Percentiles rank a stretch among this genome's conserved stretches.
Conservation (phyloP, 225 moss, liverwort and hornwort genomes). For the Sphagnum contortum region DNA sequence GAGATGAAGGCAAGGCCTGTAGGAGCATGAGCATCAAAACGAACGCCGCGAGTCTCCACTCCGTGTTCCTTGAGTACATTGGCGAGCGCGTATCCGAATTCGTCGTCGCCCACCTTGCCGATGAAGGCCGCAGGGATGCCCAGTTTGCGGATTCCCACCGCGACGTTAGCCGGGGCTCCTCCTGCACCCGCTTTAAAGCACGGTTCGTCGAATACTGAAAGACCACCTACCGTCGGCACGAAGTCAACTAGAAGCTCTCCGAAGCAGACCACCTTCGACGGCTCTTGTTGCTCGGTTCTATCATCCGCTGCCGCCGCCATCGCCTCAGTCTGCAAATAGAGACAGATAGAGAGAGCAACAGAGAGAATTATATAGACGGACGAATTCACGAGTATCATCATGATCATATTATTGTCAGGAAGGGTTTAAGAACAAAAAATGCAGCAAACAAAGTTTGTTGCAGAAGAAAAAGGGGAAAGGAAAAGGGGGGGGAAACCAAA, state of each 20-base stretch:
- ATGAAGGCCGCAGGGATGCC: constrained; percentile 24
- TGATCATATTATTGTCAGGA: too few relatives aligned
- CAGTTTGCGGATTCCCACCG: constrained; percentile 22
- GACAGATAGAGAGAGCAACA: too few relatives aligned
- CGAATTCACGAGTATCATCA: too few relatives aligned
- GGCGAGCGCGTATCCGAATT: constrained; percentile 35
- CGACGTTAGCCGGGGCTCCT: constrained; percentile 39
- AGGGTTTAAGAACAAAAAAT: too few relatives aligned
- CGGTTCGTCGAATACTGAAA: constrained; percentile 1
- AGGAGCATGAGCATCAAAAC: constrained; percentile 21
- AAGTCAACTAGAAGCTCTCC: constrained; percentile 37
- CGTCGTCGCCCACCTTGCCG: constrained; percentile 42
- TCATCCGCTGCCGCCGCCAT: too few relatives aligned
- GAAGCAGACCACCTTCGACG: constrained; percentile 11
- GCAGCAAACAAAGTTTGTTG: too few relatives aligned
- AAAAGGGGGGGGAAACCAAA: too few relatives aligned
- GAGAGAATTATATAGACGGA: too few relatives aligned
- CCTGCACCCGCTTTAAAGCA: constrained; percentile 38
- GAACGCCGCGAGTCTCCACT: constrained; percentile 20
- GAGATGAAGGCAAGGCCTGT: constrained; percentile 40
- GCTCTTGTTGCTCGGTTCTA: too few relatives aligned
- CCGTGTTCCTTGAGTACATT: constrained; percentile 9
- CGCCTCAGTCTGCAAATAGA: too few relatives aligned
- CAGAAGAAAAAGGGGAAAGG: too few relatives aligned
- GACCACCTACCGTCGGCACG: constrained; percentile 21